Conservation (phyloP, 306 rosid species). For the Castanea sativa region DNA sequence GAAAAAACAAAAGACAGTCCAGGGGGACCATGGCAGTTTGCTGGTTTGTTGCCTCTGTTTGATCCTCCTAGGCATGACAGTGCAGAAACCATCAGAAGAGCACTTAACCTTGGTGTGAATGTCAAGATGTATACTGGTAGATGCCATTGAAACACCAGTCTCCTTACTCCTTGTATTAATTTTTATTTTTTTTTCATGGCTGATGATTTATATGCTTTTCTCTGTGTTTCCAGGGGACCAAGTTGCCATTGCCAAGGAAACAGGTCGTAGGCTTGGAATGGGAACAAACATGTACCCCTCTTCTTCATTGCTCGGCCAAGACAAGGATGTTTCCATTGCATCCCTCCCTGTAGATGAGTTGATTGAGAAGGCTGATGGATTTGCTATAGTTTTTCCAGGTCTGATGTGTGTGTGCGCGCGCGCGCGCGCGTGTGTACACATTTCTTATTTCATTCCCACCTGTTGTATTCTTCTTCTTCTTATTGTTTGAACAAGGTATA, state of each 20-base stretch:
- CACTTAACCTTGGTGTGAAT: constrained; percentile 97
- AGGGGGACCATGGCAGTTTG: constrained; percentile 92
- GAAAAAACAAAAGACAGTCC: constrained; percentile 77
- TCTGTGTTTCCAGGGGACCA: constrained; percentile 73
- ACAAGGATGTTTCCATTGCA: constrained; percentile 72
- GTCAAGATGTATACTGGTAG: constrained; percentile 99
- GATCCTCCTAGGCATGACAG: constrained; percentile 99
- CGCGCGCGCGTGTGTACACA: neutral
- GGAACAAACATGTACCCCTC: constrained; percentile 99
- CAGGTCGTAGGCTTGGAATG: constrained; percentile 98
- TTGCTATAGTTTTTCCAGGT: constrained; percentile 99
- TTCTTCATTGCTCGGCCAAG: constrained; percentile 87
- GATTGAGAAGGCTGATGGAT: constrained; percentile 98
- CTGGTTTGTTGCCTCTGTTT: constrained; percentile 85
- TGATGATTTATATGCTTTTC: neutral
- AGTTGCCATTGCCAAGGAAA: constrained; percentile 96
- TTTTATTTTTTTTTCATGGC: constrained; percentile 5
- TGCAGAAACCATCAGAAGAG: constrained; percentile 98
- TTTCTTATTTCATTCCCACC: neutral
- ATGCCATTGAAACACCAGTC: constrained; percentile 10
- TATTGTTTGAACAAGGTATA: neutral
- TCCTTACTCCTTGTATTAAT: constrained; percentile 10
- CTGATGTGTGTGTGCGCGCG: neutral
- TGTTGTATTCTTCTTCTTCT: neutral
- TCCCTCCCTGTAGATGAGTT: constrained; percentile 90